A percentile compares a stretch with the other conserved stretches of the same genome.
phyloP scores from a whole-genome alignment of 768 basidiomycete genomes.

The Calocybe cyanea region DNA sequence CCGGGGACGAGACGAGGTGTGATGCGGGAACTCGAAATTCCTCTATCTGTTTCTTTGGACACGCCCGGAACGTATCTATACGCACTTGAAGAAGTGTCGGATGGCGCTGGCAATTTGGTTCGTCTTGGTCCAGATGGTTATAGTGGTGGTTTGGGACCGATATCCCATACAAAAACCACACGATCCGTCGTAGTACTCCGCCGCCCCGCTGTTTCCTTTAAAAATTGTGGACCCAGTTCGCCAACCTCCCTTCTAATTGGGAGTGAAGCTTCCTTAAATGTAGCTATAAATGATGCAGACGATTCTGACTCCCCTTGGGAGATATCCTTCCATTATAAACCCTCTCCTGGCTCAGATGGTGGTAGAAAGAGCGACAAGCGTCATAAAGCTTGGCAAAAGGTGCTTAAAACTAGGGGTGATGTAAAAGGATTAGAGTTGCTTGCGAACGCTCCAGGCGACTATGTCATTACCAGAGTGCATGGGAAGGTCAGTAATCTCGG shows the following conservation, averaged over 20 bases:
- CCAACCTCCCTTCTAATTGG: slow-evolving; percentile 73
- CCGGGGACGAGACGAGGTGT: slow-evolving; percentile 11
- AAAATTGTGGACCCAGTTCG: slow-evolving; percentile 63
- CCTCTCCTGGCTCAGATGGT: slow-evolving; percentile 33
- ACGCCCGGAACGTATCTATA: slow-evolving; percentile 67
- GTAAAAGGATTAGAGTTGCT: slow-evolving; percentile 42
- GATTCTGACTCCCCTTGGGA: slow-evolving; percentile 67
- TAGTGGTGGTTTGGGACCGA: slow-evolving; percentile 16
- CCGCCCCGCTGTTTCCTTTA: slow-evolving; percentile 70
- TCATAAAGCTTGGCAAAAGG: slow-evolving; percentile 61
- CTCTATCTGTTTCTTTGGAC: slow-evolving; percentile 61
- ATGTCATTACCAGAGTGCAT: slow-evolving; percentile 62
- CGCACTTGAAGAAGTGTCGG: slow-evolving; percentile 77
- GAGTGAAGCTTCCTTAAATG: slow-evolving; percentile 51
- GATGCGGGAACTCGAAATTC: slow-evolving; percentile 62
- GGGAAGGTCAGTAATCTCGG: slow-evolving; percentile 49
- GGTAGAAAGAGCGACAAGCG: slow-evolving; percentile 33
- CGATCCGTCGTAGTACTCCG: slow-evolving; percentile 69
- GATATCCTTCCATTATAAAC: slow-evolving; percentile 58
- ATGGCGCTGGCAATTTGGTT: slow-evolving; percentile 77
- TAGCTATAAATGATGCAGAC: slow-evolving; percentile 55
- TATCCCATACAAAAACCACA: slow-evolving; percentile 41
- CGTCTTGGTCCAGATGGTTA: slow-evolving; percentile 29
- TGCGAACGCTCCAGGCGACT: slow-evolving; percentile 70
- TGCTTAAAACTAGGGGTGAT: slow-evolving; percentile 45